A percentile compares a stretch with the other conserved stretches of the same genome.
Conservation (phyloP, 768 basidiomycete species). For the Chlorophyllum brunneum region DNA sequence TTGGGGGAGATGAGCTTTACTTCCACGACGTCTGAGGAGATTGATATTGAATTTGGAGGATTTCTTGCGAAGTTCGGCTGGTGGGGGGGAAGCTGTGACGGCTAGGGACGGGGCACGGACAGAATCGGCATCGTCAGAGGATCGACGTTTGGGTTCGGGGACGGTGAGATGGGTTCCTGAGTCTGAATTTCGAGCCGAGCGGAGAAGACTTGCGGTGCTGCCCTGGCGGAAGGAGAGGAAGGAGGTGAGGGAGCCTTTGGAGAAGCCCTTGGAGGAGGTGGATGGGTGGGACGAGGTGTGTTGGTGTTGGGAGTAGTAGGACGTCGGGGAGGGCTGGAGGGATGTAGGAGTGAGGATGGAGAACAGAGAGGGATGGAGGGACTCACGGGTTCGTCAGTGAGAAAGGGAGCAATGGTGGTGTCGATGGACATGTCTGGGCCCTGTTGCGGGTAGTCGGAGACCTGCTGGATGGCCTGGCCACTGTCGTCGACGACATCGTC, state of each 20-base stretch:
- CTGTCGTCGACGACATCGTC: slow-evolving; percentile 13
- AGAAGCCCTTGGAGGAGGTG: slow-evolving; percentile 19
- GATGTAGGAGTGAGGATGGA: not conserved
- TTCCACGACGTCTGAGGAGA: slow-evolving; percentile 12
- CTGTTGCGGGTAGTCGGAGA: not conserved
- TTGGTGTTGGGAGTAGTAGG: slow-evolving; percentile 8
- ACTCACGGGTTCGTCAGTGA: slow-evolving; percentile 9
- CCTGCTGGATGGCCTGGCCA: slow-evolving; percentile 5
- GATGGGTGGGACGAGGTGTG: slow-evolving; percentile 10
- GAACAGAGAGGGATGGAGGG: not conserved
- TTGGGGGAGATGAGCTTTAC: slow-evolving; percentile 12
- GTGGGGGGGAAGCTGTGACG: slow-evolving; percentile 11
- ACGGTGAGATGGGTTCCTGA: slow-evolving; percentile 21
- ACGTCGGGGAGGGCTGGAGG: not conserved
- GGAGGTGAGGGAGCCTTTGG: slow-evolving; percentile 28
- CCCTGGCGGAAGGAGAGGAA: slow-evolving; percentile 17
- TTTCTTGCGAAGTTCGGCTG: slow-evolving; percentile 12
- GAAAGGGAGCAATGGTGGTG: slow-evolving; percentile 8
- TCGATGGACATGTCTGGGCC: slow-evolving; percentile 6
- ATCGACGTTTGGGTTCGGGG: slow-evolving; percentile 11
- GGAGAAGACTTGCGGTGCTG: slow-evolving; percentile 15
- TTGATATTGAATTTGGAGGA: slow-evolving; percentile 10
- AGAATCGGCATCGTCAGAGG: slow-evolving; percentile 16
- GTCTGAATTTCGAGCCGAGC: slow-evolving; percentile 16
- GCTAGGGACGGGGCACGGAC: slow-evolving; percentile 11